phyloP scores from a whole-genome alignment of 345 rosid genomes.

The Brassica carinata region DNA sequence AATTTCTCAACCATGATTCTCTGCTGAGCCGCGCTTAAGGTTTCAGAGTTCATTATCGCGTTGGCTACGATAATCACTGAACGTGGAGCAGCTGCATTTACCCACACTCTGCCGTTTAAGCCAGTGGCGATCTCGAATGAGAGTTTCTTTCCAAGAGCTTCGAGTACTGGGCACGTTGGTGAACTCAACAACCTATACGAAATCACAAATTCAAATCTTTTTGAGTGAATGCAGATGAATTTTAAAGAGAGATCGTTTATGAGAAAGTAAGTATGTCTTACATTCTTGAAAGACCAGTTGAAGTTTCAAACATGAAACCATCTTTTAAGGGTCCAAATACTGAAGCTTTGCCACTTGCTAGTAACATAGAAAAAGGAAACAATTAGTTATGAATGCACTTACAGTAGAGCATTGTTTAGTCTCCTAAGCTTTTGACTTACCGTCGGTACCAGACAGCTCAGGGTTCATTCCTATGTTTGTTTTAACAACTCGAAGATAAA shows the following conservation, averaged over 20 bases:
- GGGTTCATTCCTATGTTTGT: slow-evolving; percentile 76
- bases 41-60: slow-evolving; percentile 74
- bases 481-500: slow-evolving; percentile 74
- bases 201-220: background rate
- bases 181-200: slow-evolving; percentile 64
- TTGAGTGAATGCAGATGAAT: background rate
- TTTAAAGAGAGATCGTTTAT: background rate
- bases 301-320: slow-evolving; percentile 83
- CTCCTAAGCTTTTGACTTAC: slow-evolving; percentile 39
- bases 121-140: slow-evolving; percentile 85
- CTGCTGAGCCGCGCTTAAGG: slow-evolving; percentile 65
- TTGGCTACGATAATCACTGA: slow-evolving; percentile 57
- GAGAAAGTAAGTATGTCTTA: slow-evolving; percentile 38
- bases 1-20: slow-evolving; percentile 72
- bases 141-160: slow-evolving; percentile 75
- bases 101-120: slow-evolving; percentile 83
- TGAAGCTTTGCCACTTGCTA: slow-evolving; percentile 83
- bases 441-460: slow-evolving; percentile 74
- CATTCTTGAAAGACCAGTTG: slow-evolving; percentile 82
- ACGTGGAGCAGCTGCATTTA: slow-evolving; percentile 53
- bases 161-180: slow-evolving; percentile 77
- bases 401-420: background rate
- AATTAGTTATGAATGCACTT: background rate
- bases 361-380: background rate
- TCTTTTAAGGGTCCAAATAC: slow-evolving; percentile 72